Conservation (phyloP, 192 early-diverging fungal species). For the Funneliformis geosporum region DNA sequence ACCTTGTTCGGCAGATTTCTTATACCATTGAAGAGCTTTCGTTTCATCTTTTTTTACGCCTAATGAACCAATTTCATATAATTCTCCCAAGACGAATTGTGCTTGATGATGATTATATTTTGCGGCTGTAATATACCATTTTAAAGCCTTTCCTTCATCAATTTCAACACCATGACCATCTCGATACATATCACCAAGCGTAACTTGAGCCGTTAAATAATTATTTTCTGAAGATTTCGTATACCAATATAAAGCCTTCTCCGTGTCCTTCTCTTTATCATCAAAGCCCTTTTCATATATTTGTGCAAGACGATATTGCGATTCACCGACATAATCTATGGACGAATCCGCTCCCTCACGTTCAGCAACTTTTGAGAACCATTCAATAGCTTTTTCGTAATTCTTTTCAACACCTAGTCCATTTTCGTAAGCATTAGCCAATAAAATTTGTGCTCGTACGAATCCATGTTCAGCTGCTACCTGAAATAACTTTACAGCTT, state of each 20-base stretch:
- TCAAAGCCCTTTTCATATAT: neutral
- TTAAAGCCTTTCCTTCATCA: neutral
- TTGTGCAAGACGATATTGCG: neutral
- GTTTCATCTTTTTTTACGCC: slow-evolving; percentile 16
- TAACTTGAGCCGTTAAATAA: slow-evolving; percentile 84
- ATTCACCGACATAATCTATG: neutral
- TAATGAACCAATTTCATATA: neutral
- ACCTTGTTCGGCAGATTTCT: slow-evolving; percentile 54
- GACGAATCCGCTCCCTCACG: slow-evolving; percentile 40
- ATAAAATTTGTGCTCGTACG: slow-evolving; percentile 75
- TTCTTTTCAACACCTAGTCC: slow-evolving; percentile 71
- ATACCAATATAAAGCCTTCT: slow-evolving; percentile 67
- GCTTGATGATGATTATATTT: neutral
- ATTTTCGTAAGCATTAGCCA: slow-evolving; percentile 79
- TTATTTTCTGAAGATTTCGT: slow-evolving; percentile 67
- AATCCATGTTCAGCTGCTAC: slow-evolving; percentile 67
- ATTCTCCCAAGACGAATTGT: neutral
- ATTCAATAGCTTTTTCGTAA: slow-evolving; percentile 64
- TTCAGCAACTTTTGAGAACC: slow-evolving; percentile 57
- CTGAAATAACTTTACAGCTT: neutral
- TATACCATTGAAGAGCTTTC: slow-evolving; percentile 61
- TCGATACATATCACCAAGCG: slow-evolving; percentile 29
- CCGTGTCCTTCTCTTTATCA: slow-evolving; percentile 37
- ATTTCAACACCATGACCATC: neutral
- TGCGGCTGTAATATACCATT: neutral